Conservation (phyloP, 1,284 basidiomycete species). For the Rugosomyces carneus region DNA sequence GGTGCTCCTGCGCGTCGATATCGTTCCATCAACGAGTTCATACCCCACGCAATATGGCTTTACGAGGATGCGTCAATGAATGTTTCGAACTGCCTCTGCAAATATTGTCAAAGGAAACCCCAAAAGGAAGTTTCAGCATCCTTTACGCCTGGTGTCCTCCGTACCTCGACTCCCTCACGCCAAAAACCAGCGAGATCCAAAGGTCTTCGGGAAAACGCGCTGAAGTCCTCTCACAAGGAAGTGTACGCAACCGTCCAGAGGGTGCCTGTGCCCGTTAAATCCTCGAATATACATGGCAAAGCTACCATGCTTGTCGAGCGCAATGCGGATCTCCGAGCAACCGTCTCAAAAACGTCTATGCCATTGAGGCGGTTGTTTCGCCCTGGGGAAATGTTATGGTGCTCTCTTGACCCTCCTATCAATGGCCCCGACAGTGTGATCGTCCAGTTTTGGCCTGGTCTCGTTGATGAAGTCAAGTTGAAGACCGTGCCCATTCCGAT, state of each 20-base stretch:
- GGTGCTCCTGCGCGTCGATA: conserved; percentile 48
- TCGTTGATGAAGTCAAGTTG: conserved; percentile 54
- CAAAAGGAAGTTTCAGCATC: conserved; percentile 63
- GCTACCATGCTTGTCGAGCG: conserved; percentile 51
- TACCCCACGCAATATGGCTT: conserved; percentile 78
- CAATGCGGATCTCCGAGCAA: conserved; percentile 50
- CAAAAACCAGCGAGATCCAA: conserved; percentile 16
- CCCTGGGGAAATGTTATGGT: conserved; percentile 72
- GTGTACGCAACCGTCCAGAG: conserved; percentile 56
- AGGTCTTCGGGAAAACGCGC: conserved; percentile 18
- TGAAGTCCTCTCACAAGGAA: conserved; percentile 27
- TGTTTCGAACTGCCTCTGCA: conserved; percentile 58
- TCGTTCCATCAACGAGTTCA: conserved; percentile 75
- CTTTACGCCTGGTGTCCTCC: conserved; percentile 42
- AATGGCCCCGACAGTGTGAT: conserved; percentile 30
- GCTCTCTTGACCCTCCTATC: conserved; percentile 50
- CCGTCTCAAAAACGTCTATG: conserved; percentile 34
- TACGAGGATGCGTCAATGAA: conserved; percentile 46
- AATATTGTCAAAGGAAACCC: conserved; percentile 67
- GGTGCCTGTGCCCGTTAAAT: conserved; percentile 27
- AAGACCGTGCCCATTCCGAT: conserved; percentile 29
- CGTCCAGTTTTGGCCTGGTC: conserved; percentile 67
- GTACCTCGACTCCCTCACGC: conserved; percentile 21
- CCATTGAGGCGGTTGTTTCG: conserved; percentile 53
- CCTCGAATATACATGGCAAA: conserved; percentile 34